Conservation (phyloP, 495 filamentous ascomycete species). For the Talaromyces thailandensis region DNA sequence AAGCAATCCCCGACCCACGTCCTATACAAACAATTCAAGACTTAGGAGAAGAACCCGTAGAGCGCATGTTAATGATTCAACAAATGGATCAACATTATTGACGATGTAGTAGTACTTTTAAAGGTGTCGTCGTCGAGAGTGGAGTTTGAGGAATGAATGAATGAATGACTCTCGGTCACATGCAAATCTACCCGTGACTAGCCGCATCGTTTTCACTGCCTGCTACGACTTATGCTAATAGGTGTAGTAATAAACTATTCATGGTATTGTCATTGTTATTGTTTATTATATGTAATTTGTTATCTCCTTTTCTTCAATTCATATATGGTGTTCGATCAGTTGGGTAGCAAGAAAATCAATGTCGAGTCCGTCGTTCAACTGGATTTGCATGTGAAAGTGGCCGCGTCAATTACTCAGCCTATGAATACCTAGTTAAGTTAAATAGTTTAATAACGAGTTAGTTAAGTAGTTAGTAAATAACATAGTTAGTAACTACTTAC, state of each 20-base stretch:
- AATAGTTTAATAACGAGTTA: too few species aligned
- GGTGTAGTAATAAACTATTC: too few species aligned
- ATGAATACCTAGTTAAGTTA: too few species aligned
- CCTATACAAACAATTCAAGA: too few species aligned
- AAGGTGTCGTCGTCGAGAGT: neutral
- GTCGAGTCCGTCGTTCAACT: neutral
- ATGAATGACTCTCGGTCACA: neutral
- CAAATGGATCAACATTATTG: neutral
- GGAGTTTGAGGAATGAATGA: neutral
- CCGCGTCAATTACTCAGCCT: neutral
- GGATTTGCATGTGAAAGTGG: neutral
- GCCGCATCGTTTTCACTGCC: neutral
- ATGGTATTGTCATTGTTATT: too few species aligned
- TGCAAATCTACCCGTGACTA: neutral
- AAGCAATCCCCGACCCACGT: neutral
- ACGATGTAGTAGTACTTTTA: too few species aligned
- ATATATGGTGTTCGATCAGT: too few species aligned
- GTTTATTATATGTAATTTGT: too few species aligned
- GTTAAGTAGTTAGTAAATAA: too few species aligned
- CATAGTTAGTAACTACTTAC: too few species aligned
- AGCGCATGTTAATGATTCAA: neutral
- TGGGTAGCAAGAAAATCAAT: neutral
- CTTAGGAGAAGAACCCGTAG: neutral
- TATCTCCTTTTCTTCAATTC: too few species aligned
- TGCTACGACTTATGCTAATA: too few species aligned